These are phyloP conservation scores for Nigrospora sphaerica DNA, from an alignment of 2,329 filamentous ascomycete species.

Conservation along the genomic window DNA sequence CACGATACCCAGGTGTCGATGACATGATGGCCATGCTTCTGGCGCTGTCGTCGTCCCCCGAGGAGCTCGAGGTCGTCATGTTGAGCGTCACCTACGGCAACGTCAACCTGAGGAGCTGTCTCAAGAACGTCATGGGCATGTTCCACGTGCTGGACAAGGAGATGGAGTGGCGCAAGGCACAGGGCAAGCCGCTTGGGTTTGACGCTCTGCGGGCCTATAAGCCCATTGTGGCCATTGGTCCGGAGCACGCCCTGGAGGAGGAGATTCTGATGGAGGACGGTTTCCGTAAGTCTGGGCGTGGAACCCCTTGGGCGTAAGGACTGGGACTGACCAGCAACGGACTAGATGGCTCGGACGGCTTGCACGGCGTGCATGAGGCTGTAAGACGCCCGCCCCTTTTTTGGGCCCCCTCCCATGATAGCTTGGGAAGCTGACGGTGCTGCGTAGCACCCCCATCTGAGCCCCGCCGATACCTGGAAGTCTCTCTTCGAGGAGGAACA, in stretches of 20 bases:
- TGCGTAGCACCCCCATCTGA: slow-evolving; percentile 61
- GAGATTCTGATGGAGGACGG: slow-evolving; percentile 75
- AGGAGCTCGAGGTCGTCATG: slow-evolving; percentile 80
- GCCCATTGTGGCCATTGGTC: slow-evolving; percentile 80
- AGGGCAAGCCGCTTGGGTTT: slow-evolving; percentile 64
- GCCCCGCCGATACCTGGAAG: slow-evolving; percentile 67
- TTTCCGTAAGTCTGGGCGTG: slow-evolving; percentile 59
- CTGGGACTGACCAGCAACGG: too few relatives aligned
- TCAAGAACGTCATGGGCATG: slow-evolving; percentile 81
- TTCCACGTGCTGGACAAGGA: slow-evolving; percentile 93
- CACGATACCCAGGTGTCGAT: slow-evolving; percentile 65
- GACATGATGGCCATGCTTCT: slow-evolving; percentile 85
- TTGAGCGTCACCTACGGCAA: slow-evolving; percentile 93
- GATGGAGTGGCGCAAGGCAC: slow-evolving; percentile 69
- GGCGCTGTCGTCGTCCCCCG: slow-evolving; percentile 70
- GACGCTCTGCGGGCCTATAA: slow-evolving; percentile 64
- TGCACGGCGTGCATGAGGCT: slow-evolving; percentile 65
- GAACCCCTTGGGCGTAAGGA: not conserved
- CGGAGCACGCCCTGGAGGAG: slow-evolving; percentile 78
- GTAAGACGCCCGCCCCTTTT: slow-evolving; percentile 23
- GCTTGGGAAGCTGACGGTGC: not conserved
- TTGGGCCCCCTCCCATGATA: too few relatives aligned
- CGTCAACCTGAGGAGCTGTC: slow-evolving; percentile 77
- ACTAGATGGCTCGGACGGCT: slow-evolving; percentile 65
- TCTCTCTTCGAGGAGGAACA: slow-evolving; percentile 50